Base-by-base conservation (phyloP, 1,284 basidiomycete genomes). In the Pholiota adiposa region DNA sequence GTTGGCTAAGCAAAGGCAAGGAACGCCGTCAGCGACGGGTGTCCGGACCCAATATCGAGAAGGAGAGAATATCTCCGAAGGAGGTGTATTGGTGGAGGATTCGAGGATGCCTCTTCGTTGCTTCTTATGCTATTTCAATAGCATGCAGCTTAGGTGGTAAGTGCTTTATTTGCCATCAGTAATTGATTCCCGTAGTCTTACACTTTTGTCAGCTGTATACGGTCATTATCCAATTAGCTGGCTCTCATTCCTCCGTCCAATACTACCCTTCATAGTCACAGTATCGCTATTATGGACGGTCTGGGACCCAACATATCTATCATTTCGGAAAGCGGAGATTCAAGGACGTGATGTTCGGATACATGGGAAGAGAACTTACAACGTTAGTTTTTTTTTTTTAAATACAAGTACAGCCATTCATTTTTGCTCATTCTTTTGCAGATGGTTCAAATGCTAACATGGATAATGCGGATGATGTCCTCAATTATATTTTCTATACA, bases 261-360 rank as follows among this genome's bases (percentile, higher is more conserved):
- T 70, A 2, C 72, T 88, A 48, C 86, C 87, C 1, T n/a, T 78
- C 9, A 23, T 89, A 14, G 73, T 75, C 21, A 51, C 87, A 1
- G 7, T 83, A 23, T 90, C 90, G 14, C 67, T 92, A 23, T 66
- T 87, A 11, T 93, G 90, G 85, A 84, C 84, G 0, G 83, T 81
- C 2, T 93, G 91, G 91, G 86, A 93, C 68, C 91, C 90, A 5
- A 90, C 88, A 16, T 92, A 90, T 68, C 76, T 81, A 5, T 77
- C 81, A 2, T 75, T 84, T 54, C 80, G 81, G 63, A 80, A 77
- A 63, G 85, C 87, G 9, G 79, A 82, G 66, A 74, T 83, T 48
- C 88, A 91, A 75, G 90, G 90, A 2, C 83, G 88, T 19, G 81
- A 85, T 61, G 78, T 92, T 18, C 82, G 86, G 36, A 74, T 90